Evolutionary conservation across 371 early-diverging fungal species (phyloP).

Genomic region (Mortierella sp.): DNA sequence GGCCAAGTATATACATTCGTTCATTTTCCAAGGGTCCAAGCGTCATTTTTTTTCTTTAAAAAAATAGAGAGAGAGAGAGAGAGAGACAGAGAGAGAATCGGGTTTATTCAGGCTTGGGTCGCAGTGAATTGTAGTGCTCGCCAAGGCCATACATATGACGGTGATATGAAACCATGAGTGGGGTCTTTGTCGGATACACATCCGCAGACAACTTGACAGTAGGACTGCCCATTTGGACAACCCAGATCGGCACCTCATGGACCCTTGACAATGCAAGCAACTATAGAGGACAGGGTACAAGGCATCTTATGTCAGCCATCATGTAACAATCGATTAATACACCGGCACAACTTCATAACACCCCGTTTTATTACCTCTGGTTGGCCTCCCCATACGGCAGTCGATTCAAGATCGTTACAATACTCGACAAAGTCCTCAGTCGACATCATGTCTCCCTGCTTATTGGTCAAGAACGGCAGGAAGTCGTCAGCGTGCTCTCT

Average conservation of each 20-base stretch:
- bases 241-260: constrained; percentile 76
- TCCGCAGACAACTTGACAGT: constrained; percentile 82
- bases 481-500: constrained; percentile 85
- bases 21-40: no score
- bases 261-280: constrained; percentile 81
- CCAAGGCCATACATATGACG: constrained; percentile 92
- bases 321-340: constrained; percentile 7
- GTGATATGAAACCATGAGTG: constrained; percentile 87
- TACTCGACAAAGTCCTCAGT: constrained; percentile 79
- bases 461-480: constrained; percentile 85
- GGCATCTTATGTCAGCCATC: not conserved
- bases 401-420: constrained; percentile 81
- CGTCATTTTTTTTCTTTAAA: no score
- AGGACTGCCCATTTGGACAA: constrained; percentile 83
- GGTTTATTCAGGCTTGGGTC: no score
- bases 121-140: constrained; percentile 92
- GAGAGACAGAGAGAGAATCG: no score
- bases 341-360: not conserved
- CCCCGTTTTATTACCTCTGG: constrained; percentile 73
- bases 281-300: constrained; percentile 46
- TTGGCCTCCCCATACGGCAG: constrained; percentile 96
- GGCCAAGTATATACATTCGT: no score
- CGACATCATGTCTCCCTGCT: constrained; percentile 77
- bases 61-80: no score
- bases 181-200: constrained; percentile 66